These are phyloP conservation scores for Drosera capensis DNA, from an alignment of 148 eudicot species.

Conservation along the genomic window DNA sequence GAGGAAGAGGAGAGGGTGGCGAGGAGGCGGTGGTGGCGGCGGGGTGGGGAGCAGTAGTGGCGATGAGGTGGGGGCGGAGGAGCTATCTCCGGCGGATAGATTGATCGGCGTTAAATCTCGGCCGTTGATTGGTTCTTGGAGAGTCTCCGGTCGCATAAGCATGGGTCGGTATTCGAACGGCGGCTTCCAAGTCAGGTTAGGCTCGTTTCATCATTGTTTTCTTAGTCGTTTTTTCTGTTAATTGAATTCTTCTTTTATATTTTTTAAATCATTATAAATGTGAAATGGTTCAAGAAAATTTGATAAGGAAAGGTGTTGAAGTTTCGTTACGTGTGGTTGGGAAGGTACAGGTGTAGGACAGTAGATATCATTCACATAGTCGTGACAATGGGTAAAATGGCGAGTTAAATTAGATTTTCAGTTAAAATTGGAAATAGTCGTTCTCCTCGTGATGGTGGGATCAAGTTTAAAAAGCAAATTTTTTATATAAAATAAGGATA, in stretches of 20 bases:
- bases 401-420: too few relatives aligned
- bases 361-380: too few relatives aligned
- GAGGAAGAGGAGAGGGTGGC: constrained; percentile 14
- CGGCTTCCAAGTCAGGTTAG: constrained; percentile 34
- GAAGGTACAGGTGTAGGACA: too few relatives aligned
- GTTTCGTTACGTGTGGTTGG: too few relatives aligned
- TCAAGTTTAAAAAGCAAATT: too few relatives aligned
- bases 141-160: constrained; percentile 24
- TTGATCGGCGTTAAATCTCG: constrained; percentile 16
- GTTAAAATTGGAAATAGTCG: too few relatives aligned
- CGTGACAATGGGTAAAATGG: too few relatives aligned
- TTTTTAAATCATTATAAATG: too few relatives aligned
- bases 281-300: too few relatives aligned
- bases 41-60: constrained; percentile 5
- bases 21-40: constrained; percentile 12
- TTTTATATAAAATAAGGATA: too few relatives aligned
- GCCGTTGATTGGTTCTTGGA: constrained; percentile 24
- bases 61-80: constrained; percentile 19
- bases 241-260: neutral
- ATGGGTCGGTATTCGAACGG: constrained; percentile 28
- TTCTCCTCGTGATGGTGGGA: too few relatives aligned
- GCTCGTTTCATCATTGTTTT: neutral
- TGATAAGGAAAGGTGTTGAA: too few relatives aligned
- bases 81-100: constrained; percentile 19
- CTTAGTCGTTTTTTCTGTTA: neutral